Evolutionary conservation across 495 filamentous ascomycete species (phyloP).

Genomic region (Podospora fimiseda): DNA sequence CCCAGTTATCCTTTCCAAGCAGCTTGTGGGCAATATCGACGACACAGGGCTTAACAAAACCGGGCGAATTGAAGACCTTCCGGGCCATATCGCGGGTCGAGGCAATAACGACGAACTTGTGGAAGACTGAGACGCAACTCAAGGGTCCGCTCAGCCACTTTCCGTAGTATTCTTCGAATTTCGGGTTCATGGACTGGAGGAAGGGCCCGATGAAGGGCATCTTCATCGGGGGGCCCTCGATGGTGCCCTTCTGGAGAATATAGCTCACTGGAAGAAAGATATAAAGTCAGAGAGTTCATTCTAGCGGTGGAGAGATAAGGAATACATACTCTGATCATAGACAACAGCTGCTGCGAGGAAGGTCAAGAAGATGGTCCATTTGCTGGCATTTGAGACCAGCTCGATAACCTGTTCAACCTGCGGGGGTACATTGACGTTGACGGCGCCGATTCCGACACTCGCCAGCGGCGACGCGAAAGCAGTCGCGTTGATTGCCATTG

Average conservation of each 20-base stretch:
- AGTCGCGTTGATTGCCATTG: constrained; percentile 60
- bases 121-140: constrained; percentile 97
- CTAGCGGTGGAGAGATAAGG: background rate
- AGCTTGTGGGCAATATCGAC: constrained; percentile 95
- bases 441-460: constrained; percentile 51
- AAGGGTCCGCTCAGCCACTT: constrained; percentile 89
- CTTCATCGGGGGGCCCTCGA: constrained; percentile 77
- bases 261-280: constrained; percentile 60
- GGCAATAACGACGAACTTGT: constrained; percentile 98
- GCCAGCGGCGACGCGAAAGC: constrained; percentile 73
- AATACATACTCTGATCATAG: constrained; percentile 76
- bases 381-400: constrained; percentile 46
- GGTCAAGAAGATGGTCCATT: constrained; percentile 59
- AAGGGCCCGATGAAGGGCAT: constrained; percentile 95
- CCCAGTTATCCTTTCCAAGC: constrained; percentile 88
- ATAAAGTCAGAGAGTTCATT: constrained; percentile 4
- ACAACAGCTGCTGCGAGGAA: constrained; percentile 62
- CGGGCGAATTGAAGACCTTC: constrained; percentile 94
- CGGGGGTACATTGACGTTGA: constrained; percentile 31
- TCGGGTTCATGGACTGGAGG: constrained; percentile 82
- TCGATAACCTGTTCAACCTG: constrained; percentile 40
- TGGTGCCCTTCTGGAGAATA: constrained; percentile 75
- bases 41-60: constrained; percentile 91
- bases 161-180: constrained; percentile 80
- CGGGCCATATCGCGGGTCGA: constrained; percentile 92